Evolutionary conservation across 2,329 filamentous ascomycete genomes (phyloP).

Genomic region (Cyphellophora attinorum): DNA sequence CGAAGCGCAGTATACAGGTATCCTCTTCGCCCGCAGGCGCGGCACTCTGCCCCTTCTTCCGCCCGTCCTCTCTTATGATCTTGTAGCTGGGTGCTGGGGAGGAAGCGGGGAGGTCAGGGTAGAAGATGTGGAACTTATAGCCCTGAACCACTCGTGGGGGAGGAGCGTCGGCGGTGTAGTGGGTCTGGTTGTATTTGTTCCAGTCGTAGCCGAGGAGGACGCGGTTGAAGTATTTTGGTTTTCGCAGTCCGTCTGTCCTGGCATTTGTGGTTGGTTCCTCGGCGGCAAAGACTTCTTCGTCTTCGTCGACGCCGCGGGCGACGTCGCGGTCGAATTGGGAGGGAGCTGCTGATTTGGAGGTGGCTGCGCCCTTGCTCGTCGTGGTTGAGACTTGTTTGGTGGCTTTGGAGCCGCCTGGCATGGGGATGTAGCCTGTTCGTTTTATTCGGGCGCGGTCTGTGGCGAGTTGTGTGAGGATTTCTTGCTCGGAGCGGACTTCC

Average conservation of each 20-base stretch:
- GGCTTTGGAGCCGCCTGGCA: constrained; percentile 35
- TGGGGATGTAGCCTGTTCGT: constrained; percentile 60
- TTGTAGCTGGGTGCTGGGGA: constrained; percentile 89
- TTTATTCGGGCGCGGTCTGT: constrained; percentile 51
- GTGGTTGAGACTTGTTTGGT: constrained; percentile 24
- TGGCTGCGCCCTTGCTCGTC: constrained; percentile 3
- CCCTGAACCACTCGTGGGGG: constrained; percentile 97
- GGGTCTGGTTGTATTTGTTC: constrained; percentile 99
- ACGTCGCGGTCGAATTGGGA: constrained; percentile 82
- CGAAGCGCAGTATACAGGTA: constrained; percentile 91
- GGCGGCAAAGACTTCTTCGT: constrained; percentile 89
- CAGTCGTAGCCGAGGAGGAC: constrained; percentile 99
- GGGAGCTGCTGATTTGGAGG: constrained; percentile 5
- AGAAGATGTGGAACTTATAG: constrained; percentile 99
- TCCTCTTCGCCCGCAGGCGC: constrained; percentile 92
- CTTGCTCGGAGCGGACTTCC: constrained; percentile 43
- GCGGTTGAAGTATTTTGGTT: constrained; percentile 93
- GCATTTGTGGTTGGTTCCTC: constrained; percentile 67
- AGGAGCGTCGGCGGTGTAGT: constrained; percentile 97
- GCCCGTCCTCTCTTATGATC: constrained; percentile 86
- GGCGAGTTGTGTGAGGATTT: constrained; percentile 47
- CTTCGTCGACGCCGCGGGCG: constrained; percentile 79
- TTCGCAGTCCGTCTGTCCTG: constrained; percentile 49
- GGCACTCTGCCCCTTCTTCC: constrained; percentile 82
- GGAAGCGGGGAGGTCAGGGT: constrained; percentile 82